Evolutionary conservation across 192 early-diverging fungal species (phyloP), one percentile per base, ranked within the genome.

Genomic region (Thamnidium elegans): DNA sequence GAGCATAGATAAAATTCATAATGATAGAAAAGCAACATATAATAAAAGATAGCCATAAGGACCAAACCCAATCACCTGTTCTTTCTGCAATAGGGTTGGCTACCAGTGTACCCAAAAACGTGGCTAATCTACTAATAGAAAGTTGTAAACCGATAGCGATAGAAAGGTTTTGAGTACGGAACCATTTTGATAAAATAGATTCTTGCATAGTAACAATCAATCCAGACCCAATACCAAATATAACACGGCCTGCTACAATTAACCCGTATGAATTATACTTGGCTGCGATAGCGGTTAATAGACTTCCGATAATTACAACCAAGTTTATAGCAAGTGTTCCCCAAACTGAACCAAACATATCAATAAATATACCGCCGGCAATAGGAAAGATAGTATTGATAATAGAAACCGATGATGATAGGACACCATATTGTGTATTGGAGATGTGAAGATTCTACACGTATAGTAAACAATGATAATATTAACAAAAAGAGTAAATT

Each of bases 161-260:
- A 0, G 87, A 82, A 26, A 92, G 77, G 0, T 85, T 76, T 46
- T 84, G 77, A 55, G 87, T 87, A 39, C 78, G 79, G 70, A 92
- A 92, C 79, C 88, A 90, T 78, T 88, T 85, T 3, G 85, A 82
- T 21, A 90, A 75, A 1, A 92, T 85, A 0, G 90, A 87, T 68
- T 92, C 89, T 74, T 92, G 90, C 55, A 89, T 86, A 7, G 88
- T 87, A 0, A 86, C 83, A 62, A 92, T 87, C 15, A 87, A 78
- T 0, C 87, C 89, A 13, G 82, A 84, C 11, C 90, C 90, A 7
- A 90, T 79, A 11, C 90, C 88, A 58, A 76, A 87, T 26, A 85
- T 69, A 23, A 79, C 74, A 26, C 79, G 75, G 2, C 81, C 81
- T 11, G 69, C 71, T 17, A 87, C 71, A 81, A 88, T 86, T 4